Evolutionary conservation across 2,329 filamentous ascomycete species (phyloP).

Genomic region (Fusarium fracticaudum): DNA sequence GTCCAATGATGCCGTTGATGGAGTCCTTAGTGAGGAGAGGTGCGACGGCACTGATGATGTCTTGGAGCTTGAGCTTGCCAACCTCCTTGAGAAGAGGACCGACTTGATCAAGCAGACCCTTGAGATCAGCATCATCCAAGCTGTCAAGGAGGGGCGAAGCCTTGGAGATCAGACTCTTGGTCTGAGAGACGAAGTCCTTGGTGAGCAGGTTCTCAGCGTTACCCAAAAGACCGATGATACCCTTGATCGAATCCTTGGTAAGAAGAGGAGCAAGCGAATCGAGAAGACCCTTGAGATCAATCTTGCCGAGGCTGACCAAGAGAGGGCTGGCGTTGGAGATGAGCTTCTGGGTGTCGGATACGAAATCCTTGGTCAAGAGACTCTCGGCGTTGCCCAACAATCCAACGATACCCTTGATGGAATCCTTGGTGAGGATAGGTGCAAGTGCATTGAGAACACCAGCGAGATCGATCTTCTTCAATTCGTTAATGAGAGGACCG

Average conservation of each 20-base stretch:
- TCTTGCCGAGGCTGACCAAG: slow-evolving; percentile 45
- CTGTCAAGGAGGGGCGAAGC: slow-evolving; percentile 47
- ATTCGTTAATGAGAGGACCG: slow-evolving; percentile 45
- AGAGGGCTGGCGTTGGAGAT: slow-evolving; percentile 44
- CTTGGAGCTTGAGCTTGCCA: slow-evolving; percentile 46
- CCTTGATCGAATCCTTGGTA: slow-evolving; percentile 44
- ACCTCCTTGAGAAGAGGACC: slow-evolving; percentile 47
- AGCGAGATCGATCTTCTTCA: slow-evolving; percentile 48
- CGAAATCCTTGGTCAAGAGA: slow-evolving; percentile 37
- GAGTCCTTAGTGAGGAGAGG: slow-evolving; percentile 47
- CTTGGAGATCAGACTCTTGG: slow-evolving; percentile 39
- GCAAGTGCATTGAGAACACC: slow-evolving; percentile 42
- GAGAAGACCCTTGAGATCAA: slow-evolving; percentile 46
- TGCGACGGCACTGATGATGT: slow-evolving; percentile 41
- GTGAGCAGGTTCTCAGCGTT: slow-evolving; percentile 46
- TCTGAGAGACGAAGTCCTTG: slow-evolving; percentile 38
- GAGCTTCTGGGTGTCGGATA: slow-evolving; percentile 36
- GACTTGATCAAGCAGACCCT: slow-evolving; percentile 45
- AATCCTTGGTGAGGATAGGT: slow-evolving; percentile 44
- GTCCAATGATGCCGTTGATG: slow-evolving; percentile 45
- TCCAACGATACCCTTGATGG: slow-evolving; percentile 45
- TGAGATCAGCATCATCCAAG: slow-evolving; percentile 48
- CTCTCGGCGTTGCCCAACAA: slow-evolving; percentile 47
- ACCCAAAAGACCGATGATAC: slow-evolving; percentile 47
- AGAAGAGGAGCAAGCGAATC: slow-evolving; percentile 42